A percentile compares a stretch with the other conserved stretches of the same genome.
phyloP scores from a whole-genome alignment of 441 rosid genomes.

The Isatis lusitanica region DNA sequence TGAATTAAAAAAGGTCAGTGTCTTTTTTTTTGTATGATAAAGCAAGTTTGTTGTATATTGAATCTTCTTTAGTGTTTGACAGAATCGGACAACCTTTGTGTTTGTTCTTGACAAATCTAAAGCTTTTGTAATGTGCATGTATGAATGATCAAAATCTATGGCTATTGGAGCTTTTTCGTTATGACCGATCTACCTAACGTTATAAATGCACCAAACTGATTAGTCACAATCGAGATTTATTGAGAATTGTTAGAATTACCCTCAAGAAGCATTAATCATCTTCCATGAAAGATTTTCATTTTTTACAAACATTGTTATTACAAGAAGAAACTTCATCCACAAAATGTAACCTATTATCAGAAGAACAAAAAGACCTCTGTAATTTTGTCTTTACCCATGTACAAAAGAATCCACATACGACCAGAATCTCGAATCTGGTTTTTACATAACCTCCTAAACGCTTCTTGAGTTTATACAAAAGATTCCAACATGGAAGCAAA shows the following conservation, averaged over 20 bases:
- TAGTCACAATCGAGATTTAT: background rate
- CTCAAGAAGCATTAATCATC: background rate
- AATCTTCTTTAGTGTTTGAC: background rate
- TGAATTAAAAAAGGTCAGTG: background rate
- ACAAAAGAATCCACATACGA: conserved; percentile 14
- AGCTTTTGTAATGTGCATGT: background rate
- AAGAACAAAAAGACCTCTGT: background rate
- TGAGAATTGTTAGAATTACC: background rate
- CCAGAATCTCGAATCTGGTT: conserved; percentile 15
- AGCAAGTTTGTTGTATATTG: conserved; percentile 12
- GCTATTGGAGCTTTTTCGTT: background rate
- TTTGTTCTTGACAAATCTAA: background rate
- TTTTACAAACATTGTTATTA: background rate
- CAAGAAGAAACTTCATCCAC: background rate
- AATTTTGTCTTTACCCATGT: background rate
- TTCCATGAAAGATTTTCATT: background rate
- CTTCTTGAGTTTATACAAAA: background rate
- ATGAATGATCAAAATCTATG: background rate
- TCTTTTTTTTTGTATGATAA: conserved; percentile 12
- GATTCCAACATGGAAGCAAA: background rate
- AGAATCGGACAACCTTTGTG: background rate
- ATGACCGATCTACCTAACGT: background rate
- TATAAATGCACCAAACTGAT: background rate
- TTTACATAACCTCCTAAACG: conserved; percentile 13
- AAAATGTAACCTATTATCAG: background rate